Percentiles rank a stretch among this genome's conserved stretches.
Conservation (phyloP, 352 stramenopile species). For the Phytophthora litchii region DNA sequence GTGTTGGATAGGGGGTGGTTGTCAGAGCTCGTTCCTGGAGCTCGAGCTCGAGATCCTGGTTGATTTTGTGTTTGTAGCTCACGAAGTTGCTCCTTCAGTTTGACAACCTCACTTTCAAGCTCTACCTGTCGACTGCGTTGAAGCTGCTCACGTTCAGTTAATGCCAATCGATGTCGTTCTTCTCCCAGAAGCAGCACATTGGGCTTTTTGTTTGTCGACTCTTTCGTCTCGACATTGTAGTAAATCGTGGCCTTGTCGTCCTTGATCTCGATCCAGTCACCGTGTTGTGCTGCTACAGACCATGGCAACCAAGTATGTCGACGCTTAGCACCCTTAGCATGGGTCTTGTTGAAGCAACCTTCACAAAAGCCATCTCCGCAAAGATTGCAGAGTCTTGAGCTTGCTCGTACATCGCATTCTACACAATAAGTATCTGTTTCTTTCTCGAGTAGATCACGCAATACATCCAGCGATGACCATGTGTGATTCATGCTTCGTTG, state of each 20-base stretch:
- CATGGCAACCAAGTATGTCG: constrained; percentile 72
- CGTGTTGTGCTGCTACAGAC: constrained; percentile 49
- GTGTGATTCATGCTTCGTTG: constrained; percentile 39
- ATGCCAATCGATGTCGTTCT: constrained; percentile 58
- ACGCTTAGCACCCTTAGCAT: constrained; percentile 65
- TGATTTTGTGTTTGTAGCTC: constrained; percentile 38
- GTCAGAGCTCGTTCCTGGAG: constrained; percentile 11
- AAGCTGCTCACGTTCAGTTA: constrained; percentile 59
- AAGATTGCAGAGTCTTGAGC: constrained; percentile 67
- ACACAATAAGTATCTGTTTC: constrained; percentile 71
- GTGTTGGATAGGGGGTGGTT: background rate
- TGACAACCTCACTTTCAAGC: constrained; percentile 69
- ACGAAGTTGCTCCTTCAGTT: constrained; percentile 64
- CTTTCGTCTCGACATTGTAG: constrained; percentile 85
- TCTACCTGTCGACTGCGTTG: constrained; percentile 59
- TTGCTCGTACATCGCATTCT: constrained; percentile 61
- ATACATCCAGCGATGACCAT: constrained; percentile 50
- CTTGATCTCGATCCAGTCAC: constrained; percentile 79
- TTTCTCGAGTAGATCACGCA: constrained; percentile 57
- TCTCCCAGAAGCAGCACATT: constrained; percentile 57
- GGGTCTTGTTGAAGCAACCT: constrained; percentile 51
- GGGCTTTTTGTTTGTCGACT: constrained; percentile 59
- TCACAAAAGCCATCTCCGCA: constrained; percentile 82
- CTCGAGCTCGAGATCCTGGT: constrained; percentile 13
- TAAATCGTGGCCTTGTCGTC: constrained; percentile 61